A percentile compares a stretch with the other conserved stretches of the same genome.
Evolutionary conservation across 768 basidiomycete species (phyloP).

Genomic region (Cyclocybe aegerita): DNA sequence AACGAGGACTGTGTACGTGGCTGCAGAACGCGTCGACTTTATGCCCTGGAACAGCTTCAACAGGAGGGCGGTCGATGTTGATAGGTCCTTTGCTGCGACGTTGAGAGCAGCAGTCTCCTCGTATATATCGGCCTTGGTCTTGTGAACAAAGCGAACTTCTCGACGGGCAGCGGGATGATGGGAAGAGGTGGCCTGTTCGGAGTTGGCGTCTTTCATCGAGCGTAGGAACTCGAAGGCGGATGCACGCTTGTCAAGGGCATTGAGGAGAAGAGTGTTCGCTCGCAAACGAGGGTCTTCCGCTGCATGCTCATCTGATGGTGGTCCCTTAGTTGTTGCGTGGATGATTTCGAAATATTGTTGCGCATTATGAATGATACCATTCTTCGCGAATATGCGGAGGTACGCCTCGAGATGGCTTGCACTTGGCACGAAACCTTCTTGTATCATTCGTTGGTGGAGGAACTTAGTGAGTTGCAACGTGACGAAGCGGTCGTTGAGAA

Average conservation of each 20-base stretch:
- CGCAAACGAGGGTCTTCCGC: slow-evolving; percentile 21
- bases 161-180: neutral
- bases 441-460: slow-evolving; percentile 42
- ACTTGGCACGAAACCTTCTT: slow-evolving; percentile 37
- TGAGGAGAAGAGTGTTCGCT: slow-evolving; percentile 44
- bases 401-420: slow-evolving; percentile 46
- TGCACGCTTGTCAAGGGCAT: slow-evolving; percentile 36
- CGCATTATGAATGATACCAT: slow-evolving; percentile 42
- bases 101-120: slow-evolving; percentile 47
- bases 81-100: slow-evolving; percentile 41
- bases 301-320: slow-evolving; percentile 4
- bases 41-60: slow-evolving; percentile 33
- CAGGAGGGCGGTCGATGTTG: slow-evolving; percentile 29
- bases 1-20: slow-evolving; percentile 54
- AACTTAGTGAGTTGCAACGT: slow-evolving; percentile 48
- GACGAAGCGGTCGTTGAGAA: slow-evolving; percentile 52
- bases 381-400: slow-evolving; percentile 45
- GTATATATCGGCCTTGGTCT: slow-evolving; percentile 37
- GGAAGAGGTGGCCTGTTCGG: neutral
- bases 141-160: slow-evolving; percentile 15
- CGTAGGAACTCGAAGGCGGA: slow-evolving; percentile 49
- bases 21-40: slow-evolving; percentile 38
- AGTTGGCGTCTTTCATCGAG: neutral
- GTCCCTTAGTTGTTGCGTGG: slow-evolving; percentile 12
- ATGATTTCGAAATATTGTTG: slow-evolving; percentile 40